phyloP scores from a whole-genome alignment of 2,329 filamentous ascomycete genomes.

The Onygenales sp. region DNA sequence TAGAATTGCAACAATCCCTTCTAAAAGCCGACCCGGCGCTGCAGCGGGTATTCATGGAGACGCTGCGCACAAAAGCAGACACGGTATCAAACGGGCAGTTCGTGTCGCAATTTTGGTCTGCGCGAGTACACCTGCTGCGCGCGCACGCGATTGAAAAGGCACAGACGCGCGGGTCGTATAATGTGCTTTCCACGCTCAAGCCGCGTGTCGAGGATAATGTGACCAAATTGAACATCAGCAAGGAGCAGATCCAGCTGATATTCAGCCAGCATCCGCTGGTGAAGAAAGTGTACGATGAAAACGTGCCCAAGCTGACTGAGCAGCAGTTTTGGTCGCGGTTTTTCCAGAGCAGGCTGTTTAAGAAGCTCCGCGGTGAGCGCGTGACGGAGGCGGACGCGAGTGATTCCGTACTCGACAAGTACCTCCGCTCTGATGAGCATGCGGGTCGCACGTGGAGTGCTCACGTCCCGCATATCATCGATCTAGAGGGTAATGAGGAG shows the following conservation, averaged over 20 bases:
- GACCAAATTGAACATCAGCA: slow-evolving; percentile 71
- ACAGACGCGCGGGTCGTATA: slow-evolving; percentile 84
- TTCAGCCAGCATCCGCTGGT: slow-evolving; percentile 89
- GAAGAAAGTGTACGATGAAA: slow-evolving; percentile 83
- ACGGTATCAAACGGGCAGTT: slow-evolving; percentile 73
- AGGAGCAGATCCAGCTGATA: slow-evolving; percentile 87
- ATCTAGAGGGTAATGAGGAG: slow-evolving; percentile 88
- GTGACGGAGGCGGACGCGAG: slow-evolving; percentile 66
- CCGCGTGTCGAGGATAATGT: slow-evolving; percentile 65
- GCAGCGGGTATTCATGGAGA: slow-evolving; percentile 78
- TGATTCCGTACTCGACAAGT: slow-evolving; percentile 76
- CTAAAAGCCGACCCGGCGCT: slow-evolving; percentile 70
- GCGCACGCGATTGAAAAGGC: slow-evolving; percentile 81
- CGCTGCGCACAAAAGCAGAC: slow-evolving; percentile 71
- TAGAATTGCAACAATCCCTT: slow-evolving; percentile 76
- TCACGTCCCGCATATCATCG: slow-evolving; percentile 78
- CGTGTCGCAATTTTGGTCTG: slow-evolving; percentile 90
- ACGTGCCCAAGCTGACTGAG: slow-evolving; percentile 72
- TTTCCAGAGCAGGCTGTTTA: slow-evolving; percentile 82
- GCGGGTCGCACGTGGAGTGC: slow-evolving; percentile 43
- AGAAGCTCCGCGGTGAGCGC: slow-evolving; percentile 83
- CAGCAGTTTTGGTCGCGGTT: slow-evolving; percentile 87
- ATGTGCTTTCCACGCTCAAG: slow-evolving; percentile 84
- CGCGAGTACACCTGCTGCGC: slow-evolving; percentile 72
- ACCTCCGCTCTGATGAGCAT: slow-evolving; percentile 63